phyloP scores from a whole-genome alignment of 257 asterid species.

The Capsicum baccatum region DNA sequence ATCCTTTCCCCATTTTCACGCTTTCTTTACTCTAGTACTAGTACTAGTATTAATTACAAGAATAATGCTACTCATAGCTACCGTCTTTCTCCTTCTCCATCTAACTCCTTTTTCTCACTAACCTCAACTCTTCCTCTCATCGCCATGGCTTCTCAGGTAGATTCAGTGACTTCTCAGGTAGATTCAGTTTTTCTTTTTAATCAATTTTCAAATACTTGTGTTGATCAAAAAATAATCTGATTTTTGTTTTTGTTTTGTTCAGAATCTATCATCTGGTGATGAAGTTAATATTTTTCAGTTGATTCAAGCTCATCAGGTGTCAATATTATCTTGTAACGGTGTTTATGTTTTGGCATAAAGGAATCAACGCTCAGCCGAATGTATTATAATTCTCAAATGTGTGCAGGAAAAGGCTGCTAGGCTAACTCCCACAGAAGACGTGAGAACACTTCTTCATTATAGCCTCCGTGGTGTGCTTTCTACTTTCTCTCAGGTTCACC shows the following conservation, averaged over 20 bases:
- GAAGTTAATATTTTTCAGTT: slow-evolving; percentile 55
- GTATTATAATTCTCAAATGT: background rate
- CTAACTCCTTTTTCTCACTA: slow-evolving; percentile 19
- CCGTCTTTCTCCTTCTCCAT: background rate
- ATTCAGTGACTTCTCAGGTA: slow-evolving; percentile 27
- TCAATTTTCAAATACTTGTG: background rate
- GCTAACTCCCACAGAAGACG: slow-evolving; percentile 83
- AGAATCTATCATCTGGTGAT: slow-evolving; percentile 48
- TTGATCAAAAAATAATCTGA: background rate
- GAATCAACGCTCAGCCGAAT: slow-evolving; percentile 16
- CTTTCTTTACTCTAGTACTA: background rate
- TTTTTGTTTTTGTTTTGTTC: slow-evolving; percentile 30
- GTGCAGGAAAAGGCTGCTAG: slow-evolving; percentile 81
- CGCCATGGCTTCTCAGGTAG: slow-evolving; percentile 35
- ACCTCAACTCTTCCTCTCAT: slow-evolving; percentile 24
- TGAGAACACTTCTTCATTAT: slow-evolving; percentile 75
- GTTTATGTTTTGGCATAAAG: background rate
- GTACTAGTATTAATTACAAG: background rate
- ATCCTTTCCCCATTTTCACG: slow-evolving; percentile 31
- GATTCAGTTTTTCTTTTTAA: too few relatives aligned
- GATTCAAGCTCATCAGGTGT: slow-evolving; percentile 91
- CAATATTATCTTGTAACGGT: background rate
- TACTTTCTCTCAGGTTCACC: slow-evolving; percentile 74
- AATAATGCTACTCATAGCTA: background rate
- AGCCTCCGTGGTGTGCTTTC: slow-evolving; percentile 86